Conservation (phyloP, 306 rosid species). For the Cucumis hystrix region DNA sequence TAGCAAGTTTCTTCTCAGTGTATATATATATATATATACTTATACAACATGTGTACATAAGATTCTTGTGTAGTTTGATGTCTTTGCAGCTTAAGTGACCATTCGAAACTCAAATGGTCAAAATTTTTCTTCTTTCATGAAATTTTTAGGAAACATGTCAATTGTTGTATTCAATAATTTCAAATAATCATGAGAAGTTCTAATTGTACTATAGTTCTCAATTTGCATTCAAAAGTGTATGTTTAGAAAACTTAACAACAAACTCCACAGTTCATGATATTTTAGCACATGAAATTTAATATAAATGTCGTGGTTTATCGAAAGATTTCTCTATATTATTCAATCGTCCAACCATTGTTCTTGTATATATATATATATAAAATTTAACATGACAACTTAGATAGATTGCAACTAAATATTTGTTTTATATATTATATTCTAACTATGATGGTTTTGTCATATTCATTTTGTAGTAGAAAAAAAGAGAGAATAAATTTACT, state of each 20-base stretch:
- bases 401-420: no score
- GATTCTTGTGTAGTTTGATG: constrained; percentile 8
- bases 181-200: neutral
- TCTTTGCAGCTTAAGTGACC: neutral
- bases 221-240: neutral
- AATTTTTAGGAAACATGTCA: neutral
- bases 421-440: no score
- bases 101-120: neutral
- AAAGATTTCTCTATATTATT: no score
- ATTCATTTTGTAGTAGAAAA: no score
- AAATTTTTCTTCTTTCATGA: neutral
- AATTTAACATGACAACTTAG: no score
- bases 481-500: no score
- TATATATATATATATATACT: constrained; percentile 14
- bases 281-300: no score
- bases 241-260: neutral
- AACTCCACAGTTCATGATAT: neutral
- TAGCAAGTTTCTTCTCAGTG: constrained; percentile 21
- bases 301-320: no score
- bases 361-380: no score
- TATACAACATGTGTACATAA: constrained; percentile 1
- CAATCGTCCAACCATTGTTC: no score
- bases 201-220: neutral
- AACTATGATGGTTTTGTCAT: no score
- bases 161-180: constrained; percentile 2